Evolutionary conservation across 306 rosid genomes (phyloP), one percentile per base, ranked within the genome.

Genomic region (Prunus mongolica): DNA sequence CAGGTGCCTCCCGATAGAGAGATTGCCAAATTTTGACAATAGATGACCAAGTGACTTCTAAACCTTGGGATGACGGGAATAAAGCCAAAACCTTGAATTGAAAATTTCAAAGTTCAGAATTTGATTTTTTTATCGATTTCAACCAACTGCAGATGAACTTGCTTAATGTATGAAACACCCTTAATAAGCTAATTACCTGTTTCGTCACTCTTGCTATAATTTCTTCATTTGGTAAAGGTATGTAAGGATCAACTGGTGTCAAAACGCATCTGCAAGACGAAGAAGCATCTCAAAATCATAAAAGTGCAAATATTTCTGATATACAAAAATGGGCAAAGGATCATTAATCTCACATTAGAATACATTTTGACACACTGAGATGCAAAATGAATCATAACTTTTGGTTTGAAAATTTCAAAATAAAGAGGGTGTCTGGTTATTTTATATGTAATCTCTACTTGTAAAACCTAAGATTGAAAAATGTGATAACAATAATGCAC

Each of bases 211-310:
- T 92, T 55, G 93, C 79, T 77, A 92, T 86, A 71, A 95, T 92
- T 85, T 92, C 94, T 1, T 92, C 99, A 63, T 95, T 95, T 52
- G 86, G 89, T 69, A 91, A 87, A 72, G 97, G 96, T 96, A 95
- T 95, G 92, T 95, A 92, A 57, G 99, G 99, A 87, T 91, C 99
- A 62, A 97, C 99, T 3, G 97, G 99, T 0, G 99, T 95, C 77
- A 92, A 79, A 82, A 95, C 97, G 84, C 97, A 95, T 78, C 99
- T 95, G 91, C 76, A 72, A 72, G 62, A 82, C 22, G 68, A 67
- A 55, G 68, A 24, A 58, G 18, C 19, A 44, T 10, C 69, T 58
- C 41, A n/a, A 19, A 71, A 30, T 12, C 19, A 38, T n/a, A 69
- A 16, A 49, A 32, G 75, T 19, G 28, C 30, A 71, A n/a, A 30